phyloP scores from a whole-genome alignment of 129 eudicot genomes.

The Arctium minus region DNA sequence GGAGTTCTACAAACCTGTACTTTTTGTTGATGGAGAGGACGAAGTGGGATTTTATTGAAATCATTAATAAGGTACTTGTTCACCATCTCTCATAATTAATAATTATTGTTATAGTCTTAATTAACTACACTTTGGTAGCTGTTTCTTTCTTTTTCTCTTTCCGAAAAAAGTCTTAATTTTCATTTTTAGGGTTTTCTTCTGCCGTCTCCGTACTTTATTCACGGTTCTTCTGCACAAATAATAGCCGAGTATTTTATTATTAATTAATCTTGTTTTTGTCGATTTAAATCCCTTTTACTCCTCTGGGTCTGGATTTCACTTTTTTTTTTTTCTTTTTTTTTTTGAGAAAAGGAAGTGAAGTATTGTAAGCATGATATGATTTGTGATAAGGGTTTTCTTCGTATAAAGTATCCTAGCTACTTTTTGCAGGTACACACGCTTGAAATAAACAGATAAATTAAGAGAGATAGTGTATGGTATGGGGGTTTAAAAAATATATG shows the following conservation, averaged over 20 bases:
- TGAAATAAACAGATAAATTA: neutral
- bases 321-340: neutral
- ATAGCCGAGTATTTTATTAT: neutral
- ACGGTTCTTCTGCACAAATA: neutral
- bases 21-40: slow-evolving; percentile 21
- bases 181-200: slow-evolving; percentile 37
- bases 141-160: neutral
- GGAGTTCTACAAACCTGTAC: slow-evolving; percentile 36
- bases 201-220: neutral
- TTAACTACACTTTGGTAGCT: slow-evolving; percentile 11
- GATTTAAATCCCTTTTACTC: neutral
- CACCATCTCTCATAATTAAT: slow-evolving; percentile 17
- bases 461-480: neutral
- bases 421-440: slow-evolving; percentile 15
- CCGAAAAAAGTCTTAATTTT: neutral
- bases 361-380: neutral
- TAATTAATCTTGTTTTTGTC: neutral
- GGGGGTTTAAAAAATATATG: neutral
- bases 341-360: neutral
- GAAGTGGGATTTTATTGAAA: slow-evolving; percentile 26
- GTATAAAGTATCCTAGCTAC: slow-evolving; percentile 2
- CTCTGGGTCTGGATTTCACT: slow-evolving; percentile 2
- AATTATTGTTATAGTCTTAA: slow-evolving; percentile 4
- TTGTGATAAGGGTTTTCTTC: slow-evolving; percentile 7
- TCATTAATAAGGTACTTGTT: slow-evolving; percentile 32